Evolutionary conservation across 352 stramenopile genomes (phyloP), one percentile per base, ranked within the genome.

Genomic region (Globisporangium canariense): DNA sequence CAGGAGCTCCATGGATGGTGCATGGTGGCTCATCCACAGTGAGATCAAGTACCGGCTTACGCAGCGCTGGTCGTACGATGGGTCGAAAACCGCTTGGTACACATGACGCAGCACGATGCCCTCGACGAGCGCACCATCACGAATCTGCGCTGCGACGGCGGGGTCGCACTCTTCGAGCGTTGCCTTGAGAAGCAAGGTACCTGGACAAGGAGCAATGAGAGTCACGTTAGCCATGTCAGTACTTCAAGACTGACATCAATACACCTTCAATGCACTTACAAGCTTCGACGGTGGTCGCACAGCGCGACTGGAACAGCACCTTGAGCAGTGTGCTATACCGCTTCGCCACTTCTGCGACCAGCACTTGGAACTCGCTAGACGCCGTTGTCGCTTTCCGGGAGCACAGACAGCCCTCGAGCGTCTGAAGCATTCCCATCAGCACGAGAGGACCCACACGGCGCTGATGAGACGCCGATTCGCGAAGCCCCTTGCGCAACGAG

Each of bases 11-110:
- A 97, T 97, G 43, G 94, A 97, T 36, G 79, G 68, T 32, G 77
- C 70, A 51, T 97, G 83, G 58, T 97, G 89, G 49, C 88, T 96
- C 84, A 98, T 96, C 93, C 94, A 99, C 11, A 98, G 69, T 16
- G 90, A 96, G 18, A 98, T 95, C n/a, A 98, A 68, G 74, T 98
- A 98, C 40, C 96, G 87, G 64, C 83, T 97, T 8, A 98, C 86
- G 54, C 91, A 98, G 13, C 95, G 79, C 67, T 98, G 90, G 54
- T 97, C 91, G 58, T 90, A 96, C n/a, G 86, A 91, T 11, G 91
- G 72, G 57, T 97, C 92, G 64, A 98, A 98, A 25, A 98, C 74
- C 0, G 89, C 88, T 60, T 97, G 90, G 40, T 96, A 96, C 22
- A 99, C 93, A 62, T 98, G 92, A 7, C 92, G 84, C 43, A 99